Evolutionary conservation across 148 eudicot genomes (phyloP).

Genomic region (Vaccinium vitisidaea): DNA sequence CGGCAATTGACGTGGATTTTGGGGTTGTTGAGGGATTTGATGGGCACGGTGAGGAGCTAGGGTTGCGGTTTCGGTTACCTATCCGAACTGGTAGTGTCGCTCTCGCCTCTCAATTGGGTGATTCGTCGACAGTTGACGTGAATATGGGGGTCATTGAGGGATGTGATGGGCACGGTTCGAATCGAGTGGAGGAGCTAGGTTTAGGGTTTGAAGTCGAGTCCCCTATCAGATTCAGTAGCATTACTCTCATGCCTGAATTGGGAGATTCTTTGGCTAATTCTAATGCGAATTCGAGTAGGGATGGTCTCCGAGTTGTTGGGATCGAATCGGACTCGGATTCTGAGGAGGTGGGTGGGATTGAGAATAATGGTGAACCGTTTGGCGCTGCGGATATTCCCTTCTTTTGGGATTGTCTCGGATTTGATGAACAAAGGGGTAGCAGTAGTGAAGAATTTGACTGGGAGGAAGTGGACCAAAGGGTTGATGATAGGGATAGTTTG

Average conservation of each 20-base stretch:
- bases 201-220: constrained; percentile 29
- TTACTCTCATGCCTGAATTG: constrained; percentile 6
- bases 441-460: constrained; percentile 32
- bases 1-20: background rate
- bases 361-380: constrained; percentile 15
- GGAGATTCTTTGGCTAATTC: background rate
- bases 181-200: constrained; percentile 28
- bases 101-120: background rate
- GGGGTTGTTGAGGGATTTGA: background rate
- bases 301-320: constrained; percentile 62
- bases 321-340: constrained; percentile 78
- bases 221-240: background rate
- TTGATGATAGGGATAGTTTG: constrained; percentile 34
- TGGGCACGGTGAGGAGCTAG: background rate
- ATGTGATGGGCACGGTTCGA: no score
- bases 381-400: constrained; percentile 46
- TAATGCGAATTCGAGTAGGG: constrained; percentile 17
- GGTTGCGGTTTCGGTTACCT: background rate
- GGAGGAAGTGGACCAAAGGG: constrained; percentile 44
- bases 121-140: background rate
- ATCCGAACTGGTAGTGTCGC: background rate
- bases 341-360: constrained; percentile 37
- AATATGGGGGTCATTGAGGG: no score
- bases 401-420: constrained; percentile 52
- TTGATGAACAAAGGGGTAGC: constrained; percentile 30